Conservation (phyloP, 495 filamentous ascomycete genomes). For the Aspergillus panamensis region DNA sequence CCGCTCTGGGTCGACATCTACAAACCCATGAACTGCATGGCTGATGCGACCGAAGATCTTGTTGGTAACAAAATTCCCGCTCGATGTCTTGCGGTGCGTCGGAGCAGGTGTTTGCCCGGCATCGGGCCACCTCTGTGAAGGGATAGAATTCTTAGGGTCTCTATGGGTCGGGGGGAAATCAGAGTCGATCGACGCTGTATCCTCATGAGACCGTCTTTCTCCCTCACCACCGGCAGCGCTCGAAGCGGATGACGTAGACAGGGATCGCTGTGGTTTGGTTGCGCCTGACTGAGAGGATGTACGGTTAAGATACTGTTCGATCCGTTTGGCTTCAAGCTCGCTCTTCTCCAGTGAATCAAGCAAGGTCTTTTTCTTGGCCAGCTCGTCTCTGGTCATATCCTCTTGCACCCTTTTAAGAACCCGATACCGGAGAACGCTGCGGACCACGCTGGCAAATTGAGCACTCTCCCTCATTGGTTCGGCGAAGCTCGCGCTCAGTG, state of each 20-base stretch:
- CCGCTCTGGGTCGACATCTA: constrained; percentile 90
- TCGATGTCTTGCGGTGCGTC: constrained; percentile 66
- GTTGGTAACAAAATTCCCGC: constrained; percentile 79
- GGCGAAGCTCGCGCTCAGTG: constrained; percentile 83
- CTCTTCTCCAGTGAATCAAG: constrained; percentile 83
- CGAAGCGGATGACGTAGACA: constrained; percentile 52
- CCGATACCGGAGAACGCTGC: constrained; percentile 79
- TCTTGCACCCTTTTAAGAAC: constrained; percentile 92
- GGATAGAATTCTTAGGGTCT: constrained; percentile 61
- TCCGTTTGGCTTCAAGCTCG: constrained; percentile 84
- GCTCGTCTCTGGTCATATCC: constrained; percentile 91
- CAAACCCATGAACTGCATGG: constrained; percentile 92
- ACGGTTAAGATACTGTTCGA: constrained; percentile 84
- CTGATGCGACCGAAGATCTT: constrained; percentile 94
- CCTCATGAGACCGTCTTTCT: constrained; percentile 45
- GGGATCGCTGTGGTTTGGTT: constrained; percentile 59
- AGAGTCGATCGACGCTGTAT: constrained; percentile 83
- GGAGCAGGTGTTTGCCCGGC: constrained; percentile 28
- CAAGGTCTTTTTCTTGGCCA: constrained; percentile 73
- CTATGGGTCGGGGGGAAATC: constrained; percentile 91
- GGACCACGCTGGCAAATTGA: constrained; percentile 92
- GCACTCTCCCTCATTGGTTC: constrained; percentile 97
- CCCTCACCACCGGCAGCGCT: constrained; percentile 48
- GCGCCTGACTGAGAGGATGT: constrained; percentile 46
- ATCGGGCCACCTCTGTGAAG: constrained; percentile 39